A percentile compares a stretch with the other conserved stretches of the same genome.
phyloP scores from a whole-genome alignment of 2,329 filamentous ascomycete genomes.

The Colletotrichum liaoningense region DNA sequence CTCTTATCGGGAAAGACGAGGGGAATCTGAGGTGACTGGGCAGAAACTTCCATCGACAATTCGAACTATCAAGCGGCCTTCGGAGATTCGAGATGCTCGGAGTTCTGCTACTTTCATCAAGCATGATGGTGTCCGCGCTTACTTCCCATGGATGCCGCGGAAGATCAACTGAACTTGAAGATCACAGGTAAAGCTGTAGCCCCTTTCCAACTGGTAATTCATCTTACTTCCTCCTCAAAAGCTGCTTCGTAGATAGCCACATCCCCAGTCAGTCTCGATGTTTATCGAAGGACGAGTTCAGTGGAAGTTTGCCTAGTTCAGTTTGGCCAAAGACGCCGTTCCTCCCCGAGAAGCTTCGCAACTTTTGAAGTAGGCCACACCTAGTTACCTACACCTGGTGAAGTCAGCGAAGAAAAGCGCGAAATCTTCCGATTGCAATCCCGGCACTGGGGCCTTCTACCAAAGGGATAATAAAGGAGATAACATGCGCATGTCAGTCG shows the following conservation, averaged over 20 bases:
- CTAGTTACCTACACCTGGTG: no score
- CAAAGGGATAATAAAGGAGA: no score
- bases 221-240: no score
- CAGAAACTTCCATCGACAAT: not conserved
- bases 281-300: no score
- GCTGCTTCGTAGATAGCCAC: not conserved
- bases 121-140: not conserved
- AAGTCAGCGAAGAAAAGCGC: no score
- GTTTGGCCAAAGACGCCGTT: not conserved
- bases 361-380: no score
- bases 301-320: no score
- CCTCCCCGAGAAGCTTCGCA: not conserved
- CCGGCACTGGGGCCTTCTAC: no score
- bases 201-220: no score
- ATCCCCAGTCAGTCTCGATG: not conserved
- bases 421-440: no score
- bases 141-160: no score
- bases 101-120: not conserved
- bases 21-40: not conserved
- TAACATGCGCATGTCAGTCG: no score
- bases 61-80: not conserved
- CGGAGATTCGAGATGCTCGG: not conserved
- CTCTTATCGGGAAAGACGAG: not conserved
- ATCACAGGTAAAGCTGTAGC: not conserved
- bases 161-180: not conserved